These are phyloP conservation scores for Thinopyrum obtusiflorum DNA, from an alignment of 202 grass and related monocot genomes.

Conservation along the genomic window DNA sequence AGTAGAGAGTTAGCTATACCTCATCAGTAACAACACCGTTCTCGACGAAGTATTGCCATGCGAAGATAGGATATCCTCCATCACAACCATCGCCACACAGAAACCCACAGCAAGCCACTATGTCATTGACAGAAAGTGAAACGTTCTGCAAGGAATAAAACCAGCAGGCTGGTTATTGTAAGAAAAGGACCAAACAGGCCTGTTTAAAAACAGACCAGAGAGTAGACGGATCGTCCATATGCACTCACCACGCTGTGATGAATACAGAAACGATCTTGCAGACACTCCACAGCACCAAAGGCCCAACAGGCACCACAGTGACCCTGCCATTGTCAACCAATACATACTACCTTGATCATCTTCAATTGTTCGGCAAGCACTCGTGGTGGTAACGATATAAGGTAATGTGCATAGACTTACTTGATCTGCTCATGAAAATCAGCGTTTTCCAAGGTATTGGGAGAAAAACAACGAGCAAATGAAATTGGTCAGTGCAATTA, in stretches of 20 bases:
- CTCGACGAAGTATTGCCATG: conserved; percentile 81
- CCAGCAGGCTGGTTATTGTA: conserved; percentile 22
- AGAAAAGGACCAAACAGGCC: not conserved
- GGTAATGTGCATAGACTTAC: conserved; percentile 41
- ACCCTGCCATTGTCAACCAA: conserved; percentile 49
- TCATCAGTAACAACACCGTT: conserved; percentile 81
- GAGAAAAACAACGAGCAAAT: not conserved
- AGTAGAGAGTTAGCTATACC: conserved; percentile 37
- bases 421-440: conserved; percentile 60
- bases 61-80: conserved; percentile 82
- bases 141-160: conserved; percentile 59
- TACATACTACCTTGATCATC: conserved; percentile 1
- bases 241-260: conserved; percentile 53
- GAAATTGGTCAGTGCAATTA: conserved; percentile 28
- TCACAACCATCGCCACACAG: conserved; percentile 96
- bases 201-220: conserved; percentile 12
- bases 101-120: conserved; percentile 83
- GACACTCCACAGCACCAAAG: conserved; percentile 83
- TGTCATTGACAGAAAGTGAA: conserved; percentile 84
- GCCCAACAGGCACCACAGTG: conserved; percentile 96
- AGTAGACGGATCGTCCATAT: not conserved
- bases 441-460: conserved; percentile 1
- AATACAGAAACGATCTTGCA: conserved; percentile 93
- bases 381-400: not conserved
- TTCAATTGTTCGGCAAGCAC: not conserved